Evolutionary conservation across 306 rosid species (phyloP).

Genomic region (Cyclanthera cordifolia): DNA sequence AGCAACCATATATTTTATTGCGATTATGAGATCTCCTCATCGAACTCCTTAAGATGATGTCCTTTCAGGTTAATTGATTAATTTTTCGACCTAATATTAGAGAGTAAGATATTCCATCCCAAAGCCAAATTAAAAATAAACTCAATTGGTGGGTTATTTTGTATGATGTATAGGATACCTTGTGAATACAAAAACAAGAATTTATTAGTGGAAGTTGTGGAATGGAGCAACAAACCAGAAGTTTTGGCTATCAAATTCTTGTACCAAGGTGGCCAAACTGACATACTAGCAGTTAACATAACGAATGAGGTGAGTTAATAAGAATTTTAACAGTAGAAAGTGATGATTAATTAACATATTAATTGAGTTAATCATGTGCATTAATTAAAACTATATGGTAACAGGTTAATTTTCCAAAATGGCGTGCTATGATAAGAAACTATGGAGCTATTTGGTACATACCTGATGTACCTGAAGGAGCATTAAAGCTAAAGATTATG

Average conservation of each 20-base stretch:
- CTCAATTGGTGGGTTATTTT: background rate
- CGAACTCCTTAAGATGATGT: no score
- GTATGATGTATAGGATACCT: background rate
- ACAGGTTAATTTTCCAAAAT: background rate
- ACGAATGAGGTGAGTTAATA: background rate
- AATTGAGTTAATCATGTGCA: background rate
- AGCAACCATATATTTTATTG: no score
- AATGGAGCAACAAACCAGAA: background rate
- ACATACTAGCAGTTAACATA: background rate
- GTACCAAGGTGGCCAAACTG: slow-evolving; percentile 8
- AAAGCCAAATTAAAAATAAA: no score
- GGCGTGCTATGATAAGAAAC: background rate
- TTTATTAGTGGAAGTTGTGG: background rate
- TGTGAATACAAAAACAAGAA: background rate
- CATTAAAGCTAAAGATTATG: background rate
- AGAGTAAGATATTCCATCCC: no score
- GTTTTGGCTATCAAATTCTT: background rate
- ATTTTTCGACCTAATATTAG: no score
- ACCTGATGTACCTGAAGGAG: background rate
- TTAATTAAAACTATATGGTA: background rate
- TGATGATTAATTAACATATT: background rate
- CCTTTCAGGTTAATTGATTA: no score
- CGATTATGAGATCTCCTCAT: no score
- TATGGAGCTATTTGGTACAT: background rate
- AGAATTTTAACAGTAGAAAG: background rate